Base-by-base conservation (phyloP, 139 green algal genomes). In the Coelastrella sp. region DNA sequence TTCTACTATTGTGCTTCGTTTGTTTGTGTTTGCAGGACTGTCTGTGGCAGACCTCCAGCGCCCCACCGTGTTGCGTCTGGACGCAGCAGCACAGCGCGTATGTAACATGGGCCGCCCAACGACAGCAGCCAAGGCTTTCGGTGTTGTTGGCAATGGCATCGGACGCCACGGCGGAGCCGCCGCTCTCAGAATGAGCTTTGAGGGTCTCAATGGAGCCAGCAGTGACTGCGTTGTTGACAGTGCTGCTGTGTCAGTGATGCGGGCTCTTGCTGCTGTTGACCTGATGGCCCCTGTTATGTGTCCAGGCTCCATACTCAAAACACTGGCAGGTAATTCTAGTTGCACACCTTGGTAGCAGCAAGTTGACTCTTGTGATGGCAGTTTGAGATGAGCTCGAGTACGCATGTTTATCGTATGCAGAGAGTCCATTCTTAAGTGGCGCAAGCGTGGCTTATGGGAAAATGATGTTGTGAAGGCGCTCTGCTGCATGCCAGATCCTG, bases 201-300 rank as follows among this genome's bases (percentile, higher is more conserved):
- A 76, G 16, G 68, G 68, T 3, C 17, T 5, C 14, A 14, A 58
- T 80, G 74, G 74, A 8, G 7, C 6, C 8, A 66, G 78, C 78
- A 71, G 56, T 7, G 5, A 11, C 56, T 57, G 54, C 68, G 78
- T 56, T 73, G 68, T 66, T 58, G 83, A 88, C 56, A 58, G 5
- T 68, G 83, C 83, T n/a, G 83, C 83, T 23, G 83, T 88, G 19
- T 23, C 66, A 65, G 83, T 68, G 10, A 19, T 88, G 3, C n/a
- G 19, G 19, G 68, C 16, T 32, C 66, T 68, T 16, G 61, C 58
- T 13, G 23, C 7, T 10, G 19, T 88, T 19, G 68, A 80, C 57
- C 19, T 19, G 7, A 4, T 80, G 47, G 83, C 83, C 19, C 83
- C 83, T 71, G 68, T 57, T 20, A 68, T n/a, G n/a, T 88, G 83